Evolutionary conservation across 202 grass and related monocot genomes (phyloP).

Genomic region (Setaria italica): DNA sequence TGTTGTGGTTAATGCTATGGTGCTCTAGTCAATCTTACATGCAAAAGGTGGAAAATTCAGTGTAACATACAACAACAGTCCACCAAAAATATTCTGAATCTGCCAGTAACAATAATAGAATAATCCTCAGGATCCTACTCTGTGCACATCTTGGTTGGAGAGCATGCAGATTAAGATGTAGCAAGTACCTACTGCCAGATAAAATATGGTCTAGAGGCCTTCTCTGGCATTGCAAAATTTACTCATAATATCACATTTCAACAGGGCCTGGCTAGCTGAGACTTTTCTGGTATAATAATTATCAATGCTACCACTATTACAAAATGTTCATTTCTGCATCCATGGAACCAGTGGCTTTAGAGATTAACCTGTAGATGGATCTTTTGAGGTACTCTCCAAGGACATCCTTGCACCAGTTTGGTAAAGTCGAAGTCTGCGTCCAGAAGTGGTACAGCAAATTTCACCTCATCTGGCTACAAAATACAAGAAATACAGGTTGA

Average conservation of each 20-base stretch:
- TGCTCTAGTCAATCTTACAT: constrained; percentile 21
- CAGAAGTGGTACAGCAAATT: constrained; percentile 92
- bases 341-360: constrained; percentile 29
- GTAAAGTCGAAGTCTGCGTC: constrained; percentile 74
- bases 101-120: constrained; percentile 13
- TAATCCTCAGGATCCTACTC: neutral
- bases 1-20: constrained; percentile 8
- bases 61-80: neutral
- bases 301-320: neutral
- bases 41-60: constrained; percentile 12
- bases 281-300: constrained; percentile 16
- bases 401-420: constrained; percentile 77
- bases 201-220: neutral
- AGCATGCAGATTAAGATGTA: constrained; percentile 6
- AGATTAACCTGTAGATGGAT: constrained; percentile 85
- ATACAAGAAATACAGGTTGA: constrained; percentile 36
- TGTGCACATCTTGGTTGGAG: constrained; percentile 30
- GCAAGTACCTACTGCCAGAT: constrained; percentile 11
- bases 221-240: constrained; percentile 1
- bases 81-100: neutral
- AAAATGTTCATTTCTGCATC: neutral
- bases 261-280: constrained; percentile 9
- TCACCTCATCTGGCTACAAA: constrained; percentile 79
- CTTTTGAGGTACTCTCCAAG: constrained; percentile 88
- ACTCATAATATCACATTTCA: constrained; percentile 26